Evolutionary conservation across 345 rosid species (phyloP), one percentile per base, ranked within the genome.

Genomic region (Geranium rotundifolium): DNA sequence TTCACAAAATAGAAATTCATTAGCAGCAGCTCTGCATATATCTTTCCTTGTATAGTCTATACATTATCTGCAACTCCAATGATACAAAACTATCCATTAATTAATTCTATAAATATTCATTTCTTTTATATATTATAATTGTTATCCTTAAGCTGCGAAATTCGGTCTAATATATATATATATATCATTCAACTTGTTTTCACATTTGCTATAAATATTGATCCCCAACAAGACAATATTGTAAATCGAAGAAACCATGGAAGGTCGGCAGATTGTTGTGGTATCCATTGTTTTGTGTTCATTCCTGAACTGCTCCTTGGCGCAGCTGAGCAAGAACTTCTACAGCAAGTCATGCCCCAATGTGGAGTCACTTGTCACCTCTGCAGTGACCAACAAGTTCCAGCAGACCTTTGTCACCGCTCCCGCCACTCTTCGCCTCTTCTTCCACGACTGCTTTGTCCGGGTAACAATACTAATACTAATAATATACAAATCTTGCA

Each of bases 381-480:
- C 78, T 0, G 88, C 88, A 0, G 89, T 86, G 41, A 74, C 69
- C 9, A 34, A 17, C 29, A 86, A 86, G 77, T 80, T 81, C 69
- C 72, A 63, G 64, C 89, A 86, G 70, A 86, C 88, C 19, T 81
- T 81, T 54, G 80, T 80, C 37, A 86, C 91, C 1, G 86, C 81
- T 9, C 81, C 88, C 0, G 91, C 72, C 1, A 78, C 81, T 31
- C 81, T 86, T 5, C 72, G 91, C 4, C 86, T 86, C 66, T 78
- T 75, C 60, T 83, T 83, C 82, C 89, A 86, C 4, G 91, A 84
- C 19, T 86, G 92, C 71, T 69, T 84, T 29, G 87, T 84, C 58
- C 73, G 82, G 77, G 92, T 85, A 9, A 23, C 1, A 18, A 20
- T 50, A 20, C n/a, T 16, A n/a, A n/a, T n/a, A n/a, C n/a, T n/a